A percentile compares a stretch with the other conserved stretches of the same genome.
Evolutionary conservation across 2,329 filamentous ascomycete genomes (phyloP).

Genomic region (Chaetomium sp.): DNA sequence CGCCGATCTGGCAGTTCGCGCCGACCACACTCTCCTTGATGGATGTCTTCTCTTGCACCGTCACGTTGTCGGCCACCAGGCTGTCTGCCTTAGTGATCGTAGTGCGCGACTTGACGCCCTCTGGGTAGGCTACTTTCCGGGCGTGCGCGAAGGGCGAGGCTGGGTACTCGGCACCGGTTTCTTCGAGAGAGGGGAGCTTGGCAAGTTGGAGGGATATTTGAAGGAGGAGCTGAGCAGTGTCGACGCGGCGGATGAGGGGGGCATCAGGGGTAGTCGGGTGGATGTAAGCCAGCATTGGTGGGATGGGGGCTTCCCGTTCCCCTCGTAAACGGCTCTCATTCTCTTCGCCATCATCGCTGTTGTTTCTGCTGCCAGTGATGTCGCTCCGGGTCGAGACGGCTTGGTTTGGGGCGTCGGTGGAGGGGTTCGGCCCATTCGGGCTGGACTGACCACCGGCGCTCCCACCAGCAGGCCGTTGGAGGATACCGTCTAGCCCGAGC

Average conservation of each 20-base stretch:
- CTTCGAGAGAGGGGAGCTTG: constrained; percentile 68
- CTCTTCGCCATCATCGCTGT: background rate
- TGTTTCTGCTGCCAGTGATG: constrained; percentile 14
- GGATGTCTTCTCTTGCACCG: constrained; percentile 79
- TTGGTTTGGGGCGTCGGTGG: constrained; percentile 9
- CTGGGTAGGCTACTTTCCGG: constrained; percentile 75
- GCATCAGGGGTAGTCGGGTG: constrained; percentile 49
- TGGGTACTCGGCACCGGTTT: constrained; percentile 47
- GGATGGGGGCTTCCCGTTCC: constrained; percentile 37
- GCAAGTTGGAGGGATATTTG: constrained; percentile 79
- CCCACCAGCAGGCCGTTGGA: constrained; percentile 31
- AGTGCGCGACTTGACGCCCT: constrained; percentile 70
- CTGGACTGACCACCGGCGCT: constrained; percentile 2
- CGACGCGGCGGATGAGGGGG: constrained; percentile 77
- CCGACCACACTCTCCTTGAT: constrained; percentile 91
- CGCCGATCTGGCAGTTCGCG: constrained; percentile 76
- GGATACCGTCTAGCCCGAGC: constrained; percentile 62
- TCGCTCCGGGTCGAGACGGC: constrained; percentile 18
- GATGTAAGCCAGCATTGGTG: constrained; percentile 75
- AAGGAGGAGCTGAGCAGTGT: constrained; percentile 76
- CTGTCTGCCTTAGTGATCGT: constrained; percentile 78
- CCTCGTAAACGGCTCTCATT: background rate
- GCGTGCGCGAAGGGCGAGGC: constrained; percentile 70
- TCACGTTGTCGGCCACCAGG: constrained; percentile 81
- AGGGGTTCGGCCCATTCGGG: background rate